Evolutionary conservation across 805 yeast species (phyloP).

Genomic region (Candida silvatica): DNA sequence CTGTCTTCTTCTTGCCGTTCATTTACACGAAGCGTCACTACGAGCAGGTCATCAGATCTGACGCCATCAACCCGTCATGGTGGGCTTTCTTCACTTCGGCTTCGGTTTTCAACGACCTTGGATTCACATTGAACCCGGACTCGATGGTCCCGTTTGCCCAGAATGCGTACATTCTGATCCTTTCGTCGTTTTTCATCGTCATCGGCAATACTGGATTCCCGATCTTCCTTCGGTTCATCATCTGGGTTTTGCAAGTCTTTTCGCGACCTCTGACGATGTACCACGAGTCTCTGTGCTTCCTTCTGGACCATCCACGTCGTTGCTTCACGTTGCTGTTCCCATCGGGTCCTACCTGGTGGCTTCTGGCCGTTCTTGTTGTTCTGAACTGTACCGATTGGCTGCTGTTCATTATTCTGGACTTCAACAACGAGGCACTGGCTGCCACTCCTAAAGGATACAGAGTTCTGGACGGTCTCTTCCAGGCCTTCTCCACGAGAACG

Average conservation of each 20-base stretch:
- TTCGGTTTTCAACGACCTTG: conserved; percentile 80
- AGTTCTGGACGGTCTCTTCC: conserved; percentile 77
- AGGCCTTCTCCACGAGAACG: conserved; percentile 88
- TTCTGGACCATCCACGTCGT: conserved; percentile 93
- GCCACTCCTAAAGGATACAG: conserved; percentile 57
- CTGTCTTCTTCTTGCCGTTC: conserved; percentile 56
- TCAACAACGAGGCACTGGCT: conserved; percentile 41
- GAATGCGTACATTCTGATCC: conserved; percentile 56
- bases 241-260: conserved; percentile 69
- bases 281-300: conserved; percentile 74
- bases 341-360: conserved; percentile 92
- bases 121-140: conserved; percentile 72
- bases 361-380: conserved; percentile 61
- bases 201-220: conserved; percentile 97
- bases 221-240: conserved; percentile 63
- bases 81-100: conserved; percentile 86
- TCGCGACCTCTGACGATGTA: conserved; percentile 56
- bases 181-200: conserved; percentile 63
- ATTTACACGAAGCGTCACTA: conserved; percentile 35
- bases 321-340: conserved; percentile 93
- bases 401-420: conserved; percentile 72
- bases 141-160: conserved; percentile 64
- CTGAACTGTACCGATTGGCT: conserved; percentile 74
- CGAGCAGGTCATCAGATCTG: conserved; percentile 31
- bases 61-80: conserved; percentile 76